Evolutionary conservation across 306 rosid species (phyloP).

Genomic region (Mimosa pudica): DNA sequence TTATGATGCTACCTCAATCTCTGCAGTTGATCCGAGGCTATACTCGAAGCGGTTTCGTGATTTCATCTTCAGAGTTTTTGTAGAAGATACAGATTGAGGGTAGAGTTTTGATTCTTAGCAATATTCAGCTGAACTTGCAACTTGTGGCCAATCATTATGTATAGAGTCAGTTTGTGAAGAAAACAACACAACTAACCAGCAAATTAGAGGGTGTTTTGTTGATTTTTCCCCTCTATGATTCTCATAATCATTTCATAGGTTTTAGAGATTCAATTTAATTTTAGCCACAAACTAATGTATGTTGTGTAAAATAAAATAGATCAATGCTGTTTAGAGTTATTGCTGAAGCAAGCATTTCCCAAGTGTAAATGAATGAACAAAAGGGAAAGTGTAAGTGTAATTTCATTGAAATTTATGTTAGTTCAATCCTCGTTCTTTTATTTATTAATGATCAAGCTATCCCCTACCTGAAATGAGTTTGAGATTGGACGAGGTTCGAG

Average conservation of each 20-base stretch:
- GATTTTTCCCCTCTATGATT: constrained; percentile 17
- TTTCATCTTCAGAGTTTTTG: constrained; percentile 86
- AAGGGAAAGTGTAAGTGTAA: constrained; percentile 26
- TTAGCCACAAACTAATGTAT: constrained; percentile 46
- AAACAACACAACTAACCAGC: constrained; percentile 28
- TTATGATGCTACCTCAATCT: constrained; percentile 78
- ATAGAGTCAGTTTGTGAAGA: constrained; percentile 39
- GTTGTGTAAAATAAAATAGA: constrained; percentile 48
- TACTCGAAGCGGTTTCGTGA: constrained; percentile 94
- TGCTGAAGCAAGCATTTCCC: constrained; percentile 31
- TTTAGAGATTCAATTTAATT: constrained; percentile 30
- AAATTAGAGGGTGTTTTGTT: constrained; percentile 44
- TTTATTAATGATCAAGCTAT: too few relatives aligned
- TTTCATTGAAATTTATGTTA: constrained; percentile 31
- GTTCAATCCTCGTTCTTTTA: too few relatives aligned
- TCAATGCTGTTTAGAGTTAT: constrained; percentile 39
- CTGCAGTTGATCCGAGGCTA: constrained; percentile 96
- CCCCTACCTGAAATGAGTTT: too few relatives aligned
- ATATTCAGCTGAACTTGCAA: constrained; percentile 32
- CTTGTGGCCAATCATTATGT: constrained; percentile 43
- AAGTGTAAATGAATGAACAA: constrained; percentile 51
- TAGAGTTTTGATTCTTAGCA: constrained; percentile 40
- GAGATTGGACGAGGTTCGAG: too few relatives aligned
- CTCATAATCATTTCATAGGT: constrained; percentile 9
- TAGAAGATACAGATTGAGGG: constrained; percentile 65